A percentile compares a stretch with the other conserved stretches of the same genome.
These are phyloP conservation scores for Magnolia kwangsiensis DNA, from an alignment of 164 flowering plant genomes.

Conservation along the genomic window DNA sequence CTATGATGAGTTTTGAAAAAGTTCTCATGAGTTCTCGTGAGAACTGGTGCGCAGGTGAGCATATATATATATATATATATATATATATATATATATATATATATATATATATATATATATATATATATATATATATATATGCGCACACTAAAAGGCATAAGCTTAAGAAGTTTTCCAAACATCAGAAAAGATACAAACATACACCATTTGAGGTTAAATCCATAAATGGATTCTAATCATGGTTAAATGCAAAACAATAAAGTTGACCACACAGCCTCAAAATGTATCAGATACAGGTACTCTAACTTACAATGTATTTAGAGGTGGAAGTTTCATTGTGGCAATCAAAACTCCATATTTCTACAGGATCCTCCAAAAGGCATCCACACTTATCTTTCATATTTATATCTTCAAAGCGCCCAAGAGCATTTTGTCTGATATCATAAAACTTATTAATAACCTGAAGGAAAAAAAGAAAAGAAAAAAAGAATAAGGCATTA, in stretches of 20 bases:
- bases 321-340: conserved; percentile 53
- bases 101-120: too few relatives aligned
- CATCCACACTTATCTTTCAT: conserved; percentile 59
- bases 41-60: too few relatives aligned
- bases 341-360: conserved; percentile 66
- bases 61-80: too few relatives aligned
- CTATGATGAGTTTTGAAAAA: too few relatives aligned
- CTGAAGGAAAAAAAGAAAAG: conserved; percentile 30
- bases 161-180: not conserved
- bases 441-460: conserved; percentile 68
- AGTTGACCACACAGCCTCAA: not conserved
- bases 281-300: not conserved
- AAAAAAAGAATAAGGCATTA: not conserved
- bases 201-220: not conserved
- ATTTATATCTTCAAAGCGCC: conserved; percentile 31
- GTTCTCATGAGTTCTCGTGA: too few relatives aligned
- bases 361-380: conserved; percentile 60
- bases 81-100: too few relatives aligned
- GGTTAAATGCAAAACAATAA: not conserved
- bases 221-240: not conserved
- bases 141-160: too few relatives aligned
- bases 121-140: too few relatives aligned
- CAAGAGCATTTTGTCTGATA: conserved; percentile 47
- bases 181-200: not conserved
- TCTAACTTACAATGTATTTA: conserved; percentile 63